These are phyloP conservation scores for Heterobasidion parviporum DNA, from an alignment of 1,284 basidiomycete species.

Conservation along the genomic window DNA sequence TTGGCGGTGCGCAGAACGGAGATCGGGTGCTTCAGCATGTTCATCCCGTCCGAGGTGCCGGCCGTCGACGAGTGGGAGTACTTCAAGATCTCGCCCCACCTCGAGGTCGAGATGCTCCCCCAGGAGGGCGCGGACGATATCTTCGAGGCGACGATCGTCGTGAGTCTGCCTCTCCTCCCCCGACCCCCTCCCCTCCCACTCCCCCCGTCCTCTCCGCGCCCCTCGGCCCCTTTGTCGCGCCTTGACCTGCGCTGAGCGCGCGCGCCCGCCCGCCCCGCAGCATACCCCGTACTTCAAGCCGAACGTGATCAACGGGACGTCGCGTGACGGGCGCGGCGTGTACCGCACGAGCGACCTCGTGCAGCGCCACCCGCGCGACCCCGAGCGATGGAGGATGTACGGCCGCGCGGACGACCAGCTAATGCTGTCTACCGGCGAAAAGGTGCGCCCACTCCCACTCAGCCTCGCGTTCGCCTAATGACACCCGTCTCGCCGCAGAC, in stretches of 20 bases:
- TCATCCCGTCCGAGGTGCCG: background rate
- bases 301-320: conserved; percentile 2
- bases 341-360: conserved; percentile 16
- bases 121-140: background rate
- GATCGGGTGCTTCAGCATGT: background rate
- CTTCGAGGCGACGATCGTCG: conserved; percentile 5
- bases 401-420: conserved; percentile 14
- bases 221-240: no score
- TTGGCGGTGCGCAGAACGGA: background rate
- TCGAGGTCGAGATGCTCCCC: conserved; percentile 1
- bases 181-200: background rate
- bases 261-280: background rate
- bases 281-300: conserved; percentile 2
- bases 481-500: conserved; percentile 8
- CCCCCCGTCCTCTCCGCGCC: background rate
- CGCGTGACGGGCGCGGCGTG: background rate
- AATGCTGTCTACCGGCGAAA: conserved; percentile 24
- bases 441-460: conserved; percentile 11
- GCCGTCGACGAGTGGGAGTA: conserved; percentile 1
- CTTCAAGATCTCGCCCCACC: background rate
- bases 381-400: conserved; percentile 15
- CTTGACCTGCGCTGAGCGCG: background rate
- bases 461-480: background rate
- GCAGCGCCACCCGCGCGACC: conserved; percentile 18
- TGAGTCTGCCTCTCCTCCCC: background rate